Evolutionary conservation across 768 basidiomycete species (phyloP), one percentile per base, ranked within the genome.

Genomic region (Psilocybe sp.): DNA sequence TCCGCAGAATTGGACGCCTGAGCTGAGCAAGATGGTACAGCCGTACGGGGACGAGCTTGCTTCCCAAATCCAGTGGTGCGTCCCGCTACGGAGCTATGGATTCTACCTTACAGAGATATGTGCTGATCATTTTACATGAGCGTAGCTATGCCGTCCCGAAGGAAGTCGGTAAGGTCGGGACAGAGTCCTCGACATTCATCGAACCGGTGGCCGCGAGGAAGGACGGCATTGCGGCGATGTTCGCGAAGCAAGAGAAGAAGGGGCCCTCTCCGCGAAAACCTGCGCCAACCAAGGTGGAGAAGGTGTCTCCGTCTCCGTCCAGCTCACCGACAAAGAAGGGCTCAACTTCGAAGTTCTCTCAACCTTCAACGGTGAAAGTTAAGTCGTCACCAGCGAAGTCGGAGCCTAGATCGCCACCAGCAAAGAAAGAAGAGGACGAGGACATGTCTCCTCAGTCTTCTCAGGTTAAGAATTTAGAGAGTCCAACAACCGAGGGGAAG

Each of bases 101-200:
- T 34, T n/a, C 15, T 23, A 5, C 31, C 43, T 6, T 7, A 5
- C 31, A 8, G 23, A 31, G 28, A 5, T 15, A 37, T 6, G 31
- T 33, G 20, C 20, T 7, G 3, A 7, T 37, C 18, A 16, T 31
- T 18, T 38, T 36, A n/a, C 23, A 28, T 15, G 19, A 3, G 16
- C 40, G 54, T 49, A 95, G 93, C 60, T 97, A 95, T 62, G 81
- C 80, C 50, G 95, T 97, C 0, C 91, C 91, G 0, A 82, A 81
- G 56, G 95, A 97, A 71, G 84, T 97, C 0, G 95, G 94, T 0
- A 95, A 88, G 67, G 88, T 98, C 3, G 91, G 92, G 7, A 82
- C 73, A 7, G 88, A 98, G 60, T 92, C 89, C 1, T 68, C 88
- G 0, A 78, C 83, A 0, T 97, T 89, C 64, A 84, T 97, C 46